Percentiles rank a stretch among this genome's conserved stretches.
Evolutionary conservation across 495 filamentous ascomycete species (phyloP).

Genomic region (Neurospora intermedia): DNA sequence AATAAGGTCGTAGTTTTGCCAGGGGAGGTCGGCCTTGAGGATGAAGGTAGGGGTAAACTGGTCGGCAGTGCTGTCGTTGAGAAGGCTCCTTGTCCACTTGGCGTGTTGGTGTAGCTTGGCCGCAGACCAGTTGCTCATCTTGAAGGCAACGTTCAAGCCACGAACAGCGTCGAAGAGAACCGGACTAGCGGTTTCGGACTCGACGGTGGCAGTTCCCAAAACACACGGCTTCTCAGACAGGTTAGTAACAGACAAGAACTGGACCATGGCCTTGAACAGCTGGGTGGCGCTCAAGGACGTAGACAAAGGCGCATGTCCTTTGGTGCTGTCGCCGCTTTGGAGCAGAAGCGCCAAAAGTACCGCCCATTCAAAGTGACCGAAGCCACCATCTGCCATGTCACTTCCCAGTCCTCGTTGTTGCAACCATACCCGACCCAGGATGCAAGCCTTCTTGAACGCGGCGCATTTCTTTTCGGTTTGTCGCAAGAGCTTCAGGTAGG

Average conservation of each 20-base stretch:
- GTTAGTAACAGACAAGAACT: conserved; percentile 67
- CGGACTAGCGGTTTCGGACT: conserved; percentile 26
- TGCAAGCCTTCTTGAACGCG: conserved; percentile 69
- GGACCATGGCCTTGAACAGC: conserved; percentile 82
- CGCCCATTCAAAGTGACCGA: conserved; percentile 89
- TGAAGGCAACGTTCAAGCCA: conserved; percentile 75
- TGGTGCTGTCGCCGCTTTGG: conserved; percentile 53
- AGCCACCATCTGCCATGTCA: conserved; percentile 62
- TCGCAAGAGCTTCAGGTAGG: conserved; percentile 65
- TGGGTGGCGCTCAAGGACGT: conserved; percentile 81
- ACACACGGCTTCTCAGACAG: conserved; percentile 52
- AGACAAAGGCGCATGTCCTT: conserved; percentile 59
- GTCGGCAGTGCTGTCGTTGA: conserved; percentile 63
- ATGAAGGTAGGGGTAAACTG: conserved; percentile 81
- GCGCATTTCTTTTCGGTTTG: conserved; percentile 52
- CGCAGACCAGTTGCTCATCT: conserved; percentile 86
- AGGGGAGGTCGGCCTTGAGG: conserved; percentile 51
- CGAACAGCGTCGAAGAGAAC: conserved; percentile 59
- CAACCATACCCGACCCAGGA: conserved; percentile 81
- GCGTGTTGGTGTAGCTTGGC: conserved; percentile 59
- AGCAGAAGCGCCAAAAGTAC: conserved; percentile 68
- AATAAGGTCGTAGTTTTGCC: conserved; percentile 61
- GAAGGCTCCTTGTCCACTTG: conserved; percentile 52
- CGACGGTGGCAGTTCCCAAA: conserved; percentile 27
- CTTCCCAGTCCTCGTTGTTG: conserved; percentile 73